Base-by-base conservation (phyloP, 1,284 basidiomycete species). In the Austroboletus niveus region DNA sequence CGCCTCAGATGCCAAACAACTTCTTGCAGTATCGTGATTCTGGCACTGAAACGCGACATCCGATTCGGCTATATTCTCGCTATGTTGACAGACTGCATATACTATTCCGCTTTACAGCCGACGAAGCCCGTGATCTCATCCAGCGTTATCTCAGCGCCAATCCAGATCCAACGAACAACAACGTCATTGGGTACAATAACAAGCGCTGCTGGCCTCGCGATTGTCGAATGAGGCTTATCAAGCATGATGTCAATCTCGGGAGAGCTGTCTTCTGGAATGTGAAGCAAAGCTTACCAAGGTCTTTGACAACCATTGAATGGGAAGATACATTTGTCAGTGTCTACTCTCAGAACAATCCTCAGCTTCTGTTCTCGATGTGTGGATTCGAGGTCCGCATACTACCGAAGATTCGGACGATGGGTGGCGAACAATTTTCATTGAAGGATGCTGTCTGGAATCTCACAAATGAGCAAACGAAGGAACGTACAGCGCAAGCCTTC, bases 201-300 rank as follows among this genome's bases (percentile, higher is more conserved):
- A 96, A 96, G 72, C 89, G 94, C 52, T 99, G 97, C 76, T 98
- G 97, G 97, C 97, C 97, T 24, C 82, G 95, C 57, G 97, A 99
- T 70, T 98, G 95, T 69, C 89, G 97, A 54, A 99, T 99, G 97
- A 82, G 97, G 34, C 81, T 99, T 52, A 97, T 98, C 79, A 99
- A 99, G 76, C 96, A 99, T 72, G 97, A 99, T 66, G 97, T 99
- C 72, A 99, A 99, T 71, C 79, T 99, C 32, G 96, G 96, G 31
- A 85, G 97, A 59, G 97, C 97, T 7, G 96, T 98, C 11, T 98
- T 98, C 74, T 99, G 96, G 97, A 98, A 98, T 62, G 93, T 99
- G 70, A 98, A 98, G 77, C 96, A 98, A 72, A 93, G 92, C 61
- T 72, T 99, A 41, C 97, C 97, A 1, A 80, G 96, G 53, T 98